phyloP scores from a whole-genome alignment of 257 asterid species.

The Capsicum pubescens region DNA sequence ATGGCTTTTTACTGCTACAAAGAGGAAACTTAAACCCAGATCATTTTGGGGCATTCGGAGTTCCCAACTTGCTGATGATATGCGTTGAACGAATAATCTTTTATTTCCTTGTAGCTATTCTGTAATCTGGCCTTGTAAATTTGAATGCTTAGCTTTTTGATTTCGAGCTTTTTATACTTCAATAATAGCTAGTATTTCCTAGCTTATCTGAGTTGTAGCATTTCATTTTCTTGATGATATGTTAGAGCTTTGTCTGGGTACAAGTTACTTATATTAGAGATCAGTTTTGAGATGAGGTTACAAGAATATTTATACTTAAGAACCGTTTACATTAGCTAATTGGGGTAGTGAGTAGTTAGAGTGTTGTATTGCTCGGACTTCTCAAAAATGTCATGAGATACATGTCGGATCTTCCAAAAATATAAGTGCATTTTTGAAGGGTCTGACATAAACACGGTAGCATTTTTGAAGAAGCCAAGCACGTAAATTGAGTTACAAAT shows the following conservation, averaged over 20 bases:
- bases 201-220: background rate
- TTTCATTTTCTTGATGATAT: background rate
- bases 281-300: background rate
- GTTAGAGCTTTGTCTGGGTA: background rate
- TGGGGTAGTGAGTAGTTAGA: background rate
- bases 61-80: conserved; percentile 76
- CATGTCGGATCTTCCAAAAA: too few relatives aligned
- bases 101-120: background rate
- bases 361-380: too few relatives aligned
- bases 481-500: too few relatives aligned
- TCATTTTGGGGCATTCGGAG: conserved; percentile 95
- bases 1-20: conserved; percentile 82
- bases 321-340: background rate
- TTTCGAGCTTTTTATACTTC: background rate
- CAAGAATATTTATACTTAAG: background rate
- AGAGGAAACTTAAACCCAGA: conserved; percentile 65
- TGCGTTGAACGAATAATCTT: conserved; percentile 30
- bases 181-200: background rate
- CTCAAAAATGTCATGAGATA: too few relatives aligned
- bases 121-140: background rate
- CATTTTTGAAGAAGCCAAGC: too few relatives aligned
- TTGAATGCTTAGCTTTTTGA: background rate
- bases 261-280: background rate
- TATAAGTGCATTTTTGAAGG: too few relatives aligned
- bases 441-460: too few relatives aligned